Evolutionary conservation across 495 filamentous ascomycete species (phyloP).

Genomic region (Hypoxylon perforatum): DNA sequence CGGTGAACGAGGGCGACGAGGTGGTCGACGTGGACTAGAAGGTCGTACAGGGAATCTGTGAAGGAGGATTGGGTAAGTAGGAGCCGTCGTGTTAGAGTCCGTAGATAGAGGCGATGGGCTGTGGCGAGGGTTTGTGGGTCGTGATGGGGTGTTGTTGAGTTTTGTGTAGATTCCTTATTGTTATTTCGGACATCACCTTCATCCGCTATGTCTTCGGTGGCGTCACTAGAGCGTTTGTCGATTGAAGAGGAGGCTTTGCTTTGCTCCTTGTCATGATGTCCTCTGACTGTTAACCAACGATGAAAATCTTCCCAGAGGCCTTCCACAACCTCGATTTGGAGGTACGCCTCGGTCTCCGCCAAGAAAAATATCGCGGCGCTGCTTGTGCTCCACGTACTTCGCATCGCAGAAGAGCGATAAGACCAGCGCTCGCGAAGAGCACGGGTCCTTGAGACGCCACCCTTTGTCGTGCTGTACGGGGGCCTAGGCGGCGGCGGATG

Average conservation of each 20-base stretch:
- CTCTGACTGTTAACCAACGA: slow-evolving; percentile 55
- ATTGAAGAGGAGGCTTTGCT: slow-evolving; percentile 12
- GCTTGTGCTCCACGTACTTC: slow-evolving; percentile 86
- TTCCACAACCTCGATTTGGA: slow-evolving; percentile 89
- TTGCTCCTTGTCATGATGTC: slow-evolving; percentile 32
- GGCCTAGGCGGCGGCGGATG: slow-evolving; percentile 76
- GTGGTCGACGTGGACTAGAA: slow-evolving; percentile 78
- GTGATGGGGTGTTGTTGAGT: slow-evolving; percentile 45
- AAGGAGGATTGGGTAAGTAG: slow-evolving; percentile 77
- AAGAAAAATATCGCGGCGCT: slow-evolving; percentile 88
- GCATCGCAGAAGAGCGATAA: slow-evolving; percentile 69
- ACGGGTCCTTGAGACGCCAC: slow-evolving; percentile 64
- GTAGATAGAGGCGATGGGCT: slow-evolving; percentile 81
- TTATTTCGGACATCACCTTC: slow-evolving; percentile 1
- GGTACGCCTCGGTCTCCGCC: slow-evolving; percentile 83
- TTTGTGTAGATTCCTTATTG: slow-evolving; percentile 1
- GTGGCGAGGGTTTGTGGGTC: slow-evolving; percentile 87
- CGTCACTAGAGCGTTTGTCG: background rate
- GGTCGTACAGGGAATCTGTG: slow-evolving; percentile 73
- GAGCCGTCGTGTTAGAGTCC: slow-evolving; percentile 70
- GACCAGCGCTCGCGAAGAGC: slow-evolving; percentile 69
- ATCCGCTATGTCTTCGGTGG: background rate
- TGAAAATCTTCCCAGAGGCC: slow-evolving; percentile 78
- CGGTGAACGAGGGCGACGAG: slow-evolving; percentile 79
- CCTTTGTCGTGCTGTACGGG: slow-evolving; percentile 67